Percentiles rank a stretch among this genome's conserved stretches.
Conservation (phyloP, 2,329 filamentous ascomycete species). For the Microascus cirrosus region DNA sequence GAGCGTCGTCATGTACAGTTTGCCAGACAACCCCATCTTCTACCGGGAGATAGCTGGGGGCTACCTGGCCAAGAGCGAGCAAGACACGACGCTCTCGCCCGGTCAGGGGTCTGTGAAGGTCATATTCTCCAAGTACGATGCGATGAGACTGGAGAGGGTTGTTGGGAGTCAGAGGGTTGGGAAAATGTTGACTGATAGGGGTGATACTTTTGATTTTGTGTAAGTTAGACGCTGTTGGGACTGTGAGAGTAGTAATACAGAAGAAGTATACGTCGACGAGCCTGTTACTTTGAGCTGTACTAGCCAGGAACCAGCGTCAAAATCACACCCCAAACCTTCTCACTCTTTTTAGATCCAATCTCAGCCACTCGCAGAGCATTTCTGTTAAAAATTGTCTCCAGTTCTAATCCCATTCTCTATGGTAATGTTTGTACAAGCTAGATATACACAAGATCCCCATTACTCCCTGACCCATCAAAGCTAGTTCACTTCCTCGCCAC, state of each 20-base stretch:
- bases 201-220: slow-evolving; percentile 92
- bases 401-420: not conserved
- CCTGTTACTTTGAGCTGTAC: too few species aligned
- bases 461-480: not conserved
- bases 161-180: slow-evolving; percentile 72
- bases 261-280: too few species aligned
- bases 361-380: not conserved
- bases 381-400: not conserved
- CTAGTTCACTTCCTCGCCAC: slow-evolving; percentile 6
- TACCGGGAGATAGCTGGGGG: slow-evolving; percentile 66
- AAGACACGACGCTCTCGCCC: slow-evolving; percentile 40
- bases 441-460: not conserved
- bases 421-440: not conserved
- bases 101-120: slow-evolving; percentile 48
- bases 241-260: not conserved
- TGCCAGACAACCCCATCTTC: slow-evolving; percentile 80
- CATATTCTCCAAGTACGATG: slow-evolving; percentile 83
- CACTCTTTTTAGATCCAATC: not conserved
- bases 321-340: not conserved
- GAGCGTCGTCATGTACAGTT: slow-evolving; percentile 75
- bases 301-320: too few species aligned
- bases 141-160: slow-evolving; percentile 76
- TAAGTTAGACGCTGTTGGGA: slow-evolving; percentile 25
- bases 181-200: slow-evolving; percentile 72
- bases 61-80: slow-evolving; percentile 50